These are phyloP conservation scores for Cotoneaster glaucophyllus DNA, from an alignment of 306 rosid genomes.

Conservation along the genomic window DNA sequence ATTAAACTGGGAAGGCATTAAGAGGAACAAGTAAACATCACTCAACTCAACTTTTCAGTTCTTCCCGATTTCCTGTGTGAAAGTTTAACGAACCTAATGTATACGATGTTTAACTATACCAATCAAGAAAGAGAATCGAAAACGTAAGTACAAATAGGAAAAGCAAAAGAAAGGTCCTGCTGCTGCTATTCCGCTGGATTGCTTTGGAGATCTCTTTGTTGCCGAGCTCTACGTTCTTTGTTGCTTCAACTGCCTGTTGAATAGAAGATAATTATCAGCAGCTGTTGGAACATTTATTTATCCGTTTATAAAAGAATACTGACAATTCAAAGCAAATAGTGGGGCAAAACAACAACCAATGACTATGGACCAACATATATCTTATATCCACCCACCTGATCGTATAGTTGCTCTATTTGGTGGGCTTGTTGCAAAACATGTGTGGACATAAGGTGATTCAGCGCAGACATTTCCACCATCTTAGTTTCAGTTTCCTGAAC, in stretches of 20 bases:
- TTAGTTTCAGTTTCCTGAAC: constrained; percentile 93
- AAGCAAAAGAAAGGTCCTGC: constrained; percentile 88
- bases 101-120: constrained; percentile 56
- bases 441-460: constrained; percentile 90
- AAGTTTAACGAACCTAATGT: background rate
- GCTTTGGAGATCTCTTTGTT: constrained; percentile 93
- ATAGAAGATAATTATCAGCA: background rate
- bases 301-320: background rate
- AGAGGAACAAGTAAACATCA: background rate
- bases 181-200: constrained; percentile 72
- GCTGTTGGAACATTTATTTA: background rate
- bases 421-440: constrained; percentile 95
- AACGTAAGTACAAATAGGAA: constrained; percentile 81
- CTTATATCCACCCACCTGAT: constrained; percentile 44
- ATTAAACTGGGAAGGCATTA: background rate
- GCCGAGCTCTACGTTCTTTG: constrained; percentile 81
- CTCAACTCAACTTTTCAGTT: background rate
- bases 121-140: constrained; percentile 83
- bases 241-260: constrained; percentile 91
- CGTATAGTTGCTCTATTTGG: constrained; percentile 82
- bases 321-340: background rate
- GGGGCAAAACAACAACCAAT: background rate
- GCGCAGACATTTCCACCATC: constrained; percentile 98
- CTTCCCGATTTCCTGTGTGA: background rate
- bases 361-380: constrained; percentile 1